Evolutionary conservation across 148 eudicot genomes (phyloP).

Genomic region (Chenopodium suecicum): DNA sequence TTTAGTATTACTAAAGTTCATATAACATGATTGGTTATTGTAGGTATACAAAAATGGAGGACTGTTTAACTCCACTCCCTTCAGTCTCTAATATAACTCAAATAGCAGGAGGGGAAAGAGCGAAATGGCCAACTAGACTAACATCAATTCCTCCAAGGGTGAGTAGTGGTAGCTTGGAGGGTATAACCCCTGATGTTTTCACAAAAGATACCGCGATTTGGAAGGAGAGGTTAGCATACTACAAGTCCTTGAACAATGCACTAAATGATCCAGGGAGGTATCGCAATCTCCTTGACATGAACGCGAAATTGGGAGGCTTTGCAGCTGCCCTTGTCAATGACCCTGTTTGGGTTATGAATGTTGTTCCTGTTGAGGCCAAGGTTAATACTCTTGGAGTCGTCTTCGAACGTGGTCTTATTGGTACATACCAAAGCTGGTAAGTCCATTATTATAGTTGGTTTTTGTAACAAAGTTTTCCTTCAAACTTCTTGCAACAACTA

Average conservation of each 20-base stretch:
- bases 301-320: conserved; percentile 86
- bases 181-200: conserved; percentile 49
- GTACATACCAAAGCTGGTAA: conserved; percentile 90
- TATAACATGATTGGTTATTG: neutral
- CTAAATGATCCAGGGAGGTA: conserved; percentile 70
- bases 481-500: too few species aligned
- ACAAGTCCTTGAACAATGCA: conserved; percentile 50
- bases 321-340: conserved; percentile 72
- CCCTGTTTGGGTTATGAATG: conserved; percentile 96
- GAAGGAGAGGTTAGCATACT: conserved; percentile 55
- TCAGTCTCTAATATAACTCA: conserved; percentile 55
- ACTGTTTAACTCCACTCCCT: conserved; percentile 75
- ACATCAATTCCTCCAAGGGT: conserved; percentile 71
- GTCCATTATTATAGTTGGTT: neutral
- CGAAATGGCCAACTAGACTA: conserved; percentile 75
- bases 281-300: conserved; percentile 85
- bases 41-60: conserved; percentile 80
- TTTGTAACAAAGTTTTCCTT: neutral
- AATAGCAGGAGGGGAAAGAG: conserved; percentile 61
- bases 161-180: conserved; percentile 46
- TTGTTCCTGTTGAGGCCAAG: conserved; percentile 67
- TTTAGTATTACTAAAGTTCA: too few species aligned
- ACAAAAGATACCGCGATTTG: conserved; percentile 49
- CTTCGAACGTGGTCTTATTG: conserved; percentile 78
- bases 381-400: conserved; percentile 72